Evolutionary conservation across 164 flowering plant species (phyloP).

Genomic region (Vitis rupestris): DNA sequence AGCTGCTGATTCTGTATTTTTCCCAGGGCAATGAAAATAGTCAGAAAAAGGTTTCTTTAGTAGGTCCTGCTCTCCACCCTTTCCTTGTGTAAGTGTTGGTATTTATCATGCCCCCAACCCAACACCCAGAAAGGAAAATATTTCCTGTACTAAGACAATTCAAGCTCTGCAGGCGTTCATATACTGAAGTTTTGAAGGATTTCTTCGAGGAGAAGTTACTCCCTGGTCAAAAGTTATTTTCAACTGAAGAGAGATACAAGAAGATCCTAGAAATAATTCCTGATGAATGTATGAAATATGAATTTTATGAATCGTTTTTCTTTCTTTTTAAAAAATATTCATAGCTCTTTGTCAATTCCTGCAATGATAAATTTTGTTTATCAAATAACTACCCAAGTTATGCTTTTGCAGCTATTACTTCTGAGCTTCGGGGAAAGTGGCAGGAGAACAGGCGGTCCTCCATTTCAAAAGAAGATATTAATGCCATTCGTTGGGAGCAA

Average conservation of each 20-base stretch:
- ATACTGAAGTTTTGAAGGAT: slow-evolving; percentile 61
- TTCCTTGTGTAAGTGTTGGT: slow-evolving; percentile 72
- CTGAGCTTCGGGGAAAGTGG: slow-evolving; percentile 92
- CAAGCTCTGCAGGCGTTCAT: slow-evolving; percentile 68
- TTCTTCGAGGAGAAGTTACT: slow-evolving; percentile 75
- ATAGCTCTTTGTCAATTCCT: neutral
- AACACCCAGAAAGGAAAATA: neutral
- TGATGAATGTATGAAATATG: slow-evolving; percentile 63
- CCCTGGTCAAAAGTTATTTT: slow-evolving; percentile 53
- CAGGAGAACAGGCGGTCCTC: slow-evolving; percentile 57
- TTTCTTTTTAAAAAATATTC: neutral
- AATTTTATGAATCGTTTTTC: neutral
- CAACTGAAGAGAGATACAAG: slow-evolving; percentile 72
- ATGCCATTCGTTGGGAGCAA: slow-evolving; percentile 74
- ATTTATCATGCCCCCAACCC: neutral
- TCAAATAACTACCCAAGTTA: neutral
- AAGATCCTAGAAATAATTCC: slow-evolving; percentile 87
- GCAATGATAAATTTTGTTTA: neutral
- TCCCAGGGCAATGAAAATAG: slow-evolving; percentile 85
- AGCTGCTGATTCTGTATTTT: slow-evolving; percentile 13
- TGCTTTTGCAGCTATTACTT: slow-evolving; percentile 61
- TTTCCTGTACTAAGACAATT: slow-evolving; percentile 10
- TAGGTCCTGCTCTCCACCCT: slow-evolving; percentile 77
- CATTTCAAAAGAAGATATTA: slow-evolving; percentile 59
- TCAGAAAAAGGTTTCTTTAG: slow-evolving; percentile 63